Conservation (phyloP, 805 yeast species). For the Metschnikowia colocasiae region DNA sequence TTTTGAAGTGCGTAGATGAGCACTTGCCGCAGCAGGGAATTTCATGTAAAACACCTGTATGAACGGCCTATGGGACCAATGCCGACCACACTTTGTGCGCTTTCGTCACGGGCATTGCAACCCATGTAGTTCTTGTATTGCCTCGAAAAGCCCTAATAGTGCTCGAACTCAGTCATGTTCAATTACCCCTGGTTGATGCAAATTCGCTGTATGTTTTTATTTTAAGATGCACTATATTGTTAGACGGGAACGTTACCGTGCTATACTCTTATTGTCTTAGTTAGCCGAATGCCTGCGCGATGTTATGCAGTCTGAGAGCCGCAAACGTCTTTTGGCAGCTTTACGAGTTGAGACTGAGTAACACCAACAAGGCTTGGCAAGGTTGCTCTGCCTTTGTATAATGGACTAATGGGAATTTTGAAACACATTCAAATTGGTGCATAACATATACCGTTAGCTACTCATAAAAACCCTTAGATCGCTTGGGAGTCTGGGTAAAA, state of each 20-base stretch:
- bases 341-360: not conserved
- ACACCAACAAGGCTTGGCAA: not conserved
- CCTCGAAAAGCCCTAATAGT: no score
- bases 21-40: not conserved
- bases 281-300: slow-evolving; percentile 1
- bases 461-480: slow-evolving; percentile 1
- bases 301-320: not conserved
- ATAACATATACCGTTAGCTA: not conserved
- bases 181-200: no score
- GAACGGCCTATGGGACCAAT: not conserved
- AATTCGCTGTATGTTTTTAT: not conserved
- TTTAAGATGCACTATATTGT: not conserved
- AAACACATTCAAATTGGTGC: not conserved
- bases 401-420: not conserved
- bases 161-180: no score
- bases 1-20: not conserved
- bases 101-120: no score
- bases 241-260: not conserved
- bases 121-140: no score
- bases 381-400: not conserved
- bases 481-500: slow-evolving; percentile 67
- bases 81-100: not conserved
- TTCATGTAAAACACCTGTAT: no score
- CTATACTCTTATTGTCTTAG: not conserved
- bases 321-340: not conserved